Percentiles rank a stretch among this genome's conserved stretches.
These are phyloP conservation scores for Didymella segeticola DNA, from an alignment of 2,329 filamentous ascomycete genomes.

Conservation along the genomic window DNA sequence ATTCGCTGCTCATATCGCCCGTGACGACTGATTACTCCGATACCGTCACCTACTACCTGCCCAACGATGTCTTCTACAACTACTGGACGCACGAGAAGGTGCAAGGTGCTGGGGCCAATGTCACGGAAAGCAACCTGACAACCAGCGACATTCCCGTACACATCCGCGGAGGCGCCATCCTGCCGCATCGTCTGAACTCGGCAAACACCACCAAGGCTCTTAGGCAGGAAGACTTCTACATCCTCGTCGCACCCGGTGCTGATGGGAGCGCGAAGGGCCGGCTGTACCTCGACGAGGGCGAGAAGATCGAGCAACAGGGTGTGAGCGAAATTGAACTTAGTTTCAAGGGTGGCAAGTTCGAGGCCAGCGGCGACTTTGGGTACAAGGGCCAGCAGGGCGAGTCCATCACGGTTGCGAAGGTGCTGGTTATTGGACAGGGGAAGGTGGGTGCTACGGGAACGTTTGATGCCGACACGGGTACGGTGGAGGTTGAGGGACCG, in stretches of 20 bases:
- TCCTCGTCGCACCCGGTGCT: constrained; percentile 70
- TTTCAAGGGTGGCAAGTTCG: constrained; percentile 63
- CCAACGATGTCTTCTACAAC: constrained; percentile 66
- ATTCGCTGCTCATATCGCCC: constrained; percentile 63
- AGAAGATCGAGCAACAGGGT: constrained; percentile 64
- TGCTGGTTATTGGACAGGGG: constrained; percentile 39
- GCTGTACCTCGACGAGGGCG: constrained; percentile 81
- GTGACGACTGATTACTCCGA: constrained; percentile 61
- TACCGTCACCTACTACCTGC: constrained; percentile 62
- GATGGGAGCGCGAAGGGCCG: constrained; percentile 70
- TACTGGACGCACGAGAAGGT: constrained; percentile 61
- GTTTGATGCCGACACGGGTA: constrained; percentile 22
- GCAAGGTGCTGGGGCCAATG: constrained; percentile 53
- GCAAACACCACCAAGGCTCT: constrained; percentile 70
- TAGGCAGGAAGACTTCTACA: constrained; percentile 70
- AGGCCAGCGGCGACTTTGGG: constrained; percentile 60
- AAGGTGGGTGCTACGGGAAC: constrained; percentile 20
- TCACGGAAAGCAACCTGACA: constrained; percentile 55
- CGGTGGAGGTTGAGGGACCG: constrained; percentile 33
- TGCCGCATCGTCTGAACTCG: constrained; percentile 64
- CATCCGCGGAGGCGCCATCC: constrained; percentile 68
- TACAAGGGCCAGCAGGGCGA: constrained; percentile 46
- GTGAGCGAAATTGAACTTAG: constrained; percentile 67
- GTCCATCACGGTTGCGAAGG: constrained; percentile 34
- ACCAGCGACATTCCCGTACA: constrained; percentile 69